These are phyloP conservation scores for Xylona heveae DNA, from an alignment of 495 filamentous ascomycete genomes.

Conservation along the genomic window DNA sequence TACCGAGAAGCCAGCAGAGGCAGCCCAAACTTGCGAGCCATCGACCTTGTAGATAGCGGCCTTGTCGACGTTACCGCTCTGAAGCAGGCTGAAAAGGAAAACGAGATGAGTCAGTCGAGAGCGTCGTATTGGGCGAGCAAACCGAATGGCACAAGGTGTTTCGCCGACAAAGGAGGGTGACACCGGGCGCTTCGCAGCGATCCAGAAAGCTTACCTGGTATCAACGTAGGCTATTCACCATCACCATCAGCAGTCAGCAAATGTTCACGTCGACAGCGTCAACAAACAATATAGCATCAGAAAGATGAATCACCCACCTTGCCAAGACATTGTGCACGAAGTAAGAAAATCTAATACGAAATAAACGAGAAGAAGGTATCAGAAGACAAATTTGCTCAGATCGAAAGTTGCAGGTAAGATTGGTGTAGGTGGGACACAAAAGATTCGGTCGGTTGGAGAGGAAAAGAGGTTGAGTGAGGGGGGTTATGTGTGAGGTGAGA, in stretches of 20 bases:
- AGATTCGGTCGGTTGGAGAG: not conserved
- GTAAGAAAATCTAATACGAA: not conserved
- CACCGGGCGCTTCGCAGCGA: constrained; percentile 7
- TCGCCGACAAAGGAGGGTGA: constrained; percentile 5
- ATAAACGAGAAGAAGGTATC: not conserved
- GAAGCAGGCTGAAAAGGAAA: constrained; percentile 41
- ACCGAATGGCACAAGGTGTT: constrained; percentile 9
- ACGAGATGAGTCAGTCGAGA: constrained; percentile 9
- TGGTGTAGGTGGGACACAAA: not conserved
- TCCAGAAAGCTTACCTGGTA: constrained; percentile 29
- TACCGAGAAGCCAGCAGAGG: constrained; percentile 50
- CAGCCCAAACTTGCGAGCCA: constrained; percentile 69
- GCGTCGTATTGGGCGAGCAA: constrained; percentile 6
- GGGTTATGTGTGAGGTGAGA: no score
- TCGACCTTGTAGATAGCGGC: constrained; percentile 68
- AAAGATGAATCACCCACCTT: constrained; percentile 19
- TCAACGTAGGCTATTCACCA: constrained; percentile 37
- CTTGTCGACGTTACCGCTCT: constrained; percentile 63
- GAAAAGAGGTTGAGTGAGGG: no score
- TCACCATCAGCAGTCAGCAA: constrained; percentile 2
- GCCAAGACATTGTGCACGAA: constrained; percentile 32
- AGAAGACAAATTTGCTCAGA: constrained; percentile 8
- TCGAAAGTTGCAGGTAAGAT: not conserved
- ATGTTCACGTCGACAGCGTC: constrained; percentile 2
- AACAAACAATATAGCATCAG: constrained; percentile 2